Conservation (phyloP, 768 basidiomycete genomes). For the Rhodocollybia butyracea region DNA sequence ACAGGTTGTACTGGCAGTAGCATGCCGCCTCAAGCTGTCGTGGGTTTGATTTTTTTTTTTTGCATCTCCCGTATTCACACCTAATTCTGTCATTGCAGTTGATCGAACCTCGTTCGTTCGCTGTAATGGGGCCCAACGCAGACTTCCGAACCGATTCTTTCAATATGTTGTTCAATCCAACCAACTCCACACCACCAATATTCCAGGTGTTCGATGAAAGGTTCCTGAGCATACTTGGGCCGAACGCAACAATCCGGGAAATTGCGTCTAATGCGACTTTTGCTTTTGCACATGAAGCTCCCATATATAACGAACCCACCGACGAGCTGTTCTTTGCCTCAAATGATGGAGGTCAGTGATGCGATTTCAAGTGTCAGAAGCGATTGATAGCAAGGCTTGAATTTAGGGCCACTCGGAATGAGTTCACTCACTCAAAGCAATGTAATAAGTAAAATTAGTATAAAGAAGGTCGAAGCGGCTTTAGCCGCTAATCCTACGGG, state of each 20-base stretch:
- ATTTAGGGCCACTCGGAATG: constrained; percentile 41
- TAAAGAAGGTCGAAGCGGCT: constrained; percentile 51
- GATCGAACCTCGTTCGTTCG: constrained; percentile 31
- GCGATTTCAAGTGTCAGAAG: no score
- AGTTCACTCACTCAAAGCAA: constrained; percentile 65
- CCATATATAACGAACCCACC: constrained; percentile 62
- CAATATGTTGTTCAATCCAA: constrained; percentile 37
- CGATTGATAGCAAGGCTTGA: no score
- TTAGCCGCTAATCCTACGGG: constrained; percentile 29
- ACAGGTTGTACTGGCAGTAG: not conserved
- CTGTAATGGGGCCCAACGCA: constrained; percentile 33
- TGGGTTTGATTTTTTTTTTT: not conserved
- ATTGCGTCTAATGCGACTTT: constrained; percentile 60
- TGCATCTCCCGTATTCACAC: not conserved
- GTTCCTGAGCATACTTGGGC: constrained; percentile 62
- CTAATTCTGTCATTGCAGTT: constrained; percentile 21
- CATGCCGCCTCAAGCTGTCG: constrained; percentile 6
- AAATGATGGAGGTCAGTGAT: constrained; percentile 52
- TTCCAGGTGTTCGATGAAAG: constrained; percentile 48
- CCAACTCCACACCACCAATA: constrained; percentile 38
- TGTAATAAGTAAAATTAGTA: constrained; percentile 56
- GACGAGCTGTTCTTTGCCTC: constrained; percentile 73
- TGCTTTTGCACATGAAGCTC: constrained; percentile 79
- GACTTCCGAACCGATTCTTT: constrained; percentile 15
- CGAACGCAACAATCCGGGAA: constrained; percentile 50